phyloP scores from a whole-genome alignment of 2,329 filamentous ascomycete genomes.

The Aspergillus niger region DNA sequence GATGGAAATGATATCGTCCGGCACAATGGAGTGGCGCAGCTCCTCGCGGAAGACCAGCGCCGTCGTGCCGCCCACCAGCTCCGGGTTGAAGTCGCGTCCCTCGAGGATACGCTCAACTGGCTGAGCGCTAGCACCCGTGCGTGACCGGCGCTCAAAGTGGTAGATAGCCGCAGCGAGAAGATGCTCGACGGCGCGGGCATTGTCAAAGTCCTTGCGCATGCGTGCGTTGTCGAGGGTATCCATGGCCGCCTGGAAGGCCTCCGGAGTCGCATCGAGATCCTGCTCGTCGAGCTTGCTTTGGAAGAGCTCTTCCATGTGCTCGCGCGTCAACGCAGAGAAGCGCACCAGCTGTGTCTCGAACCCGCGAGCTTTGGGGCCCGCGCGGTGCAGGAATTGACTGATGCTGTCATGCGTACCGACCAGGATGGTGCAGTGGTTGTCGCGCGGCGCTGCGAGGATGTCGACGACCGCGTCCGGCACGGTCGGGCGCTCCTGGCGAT shows the following conservation, averaged over 20 bases:
- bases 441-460: slow-evolving; percentile 6
- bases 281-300: slow-evolving; percentile 19
- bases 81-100: slow-evolving; percentile 16
- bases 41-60: slow-evolving; percentile 19
- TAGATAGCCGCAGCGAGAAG: slow-evolving; percentile 21
- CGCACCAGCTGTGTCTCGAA: slow-evolving; percentile 14
- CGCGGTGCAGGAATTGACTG: slow-evolving; percentile 15
- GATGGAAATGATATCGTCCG: slow-evolving; percentile 21
- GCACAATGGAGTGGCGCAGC: slow-evolving; percentile 19
- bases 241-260: slow-evolving; percentile 21
- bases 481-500: slow-evolving; percentile 1
- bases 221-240: slow-evolving; percentile 20
- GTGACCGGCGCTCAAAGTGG: slow-evolving; percentile 15
- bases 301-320: slow-evolving; percentile 21
- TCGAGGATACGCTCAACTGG: slow-evolving; percentile 15
- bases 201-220: slow-evolving; percentile 25
- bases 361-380: slow-evolving; percentile 6
- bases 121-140: background rate
- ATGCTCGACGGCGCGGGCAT: slow-evolving; percentile 22
- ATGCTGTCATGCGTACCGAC: slow-evolving; percentile 15
- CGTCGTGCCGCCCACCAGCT: slow-evolving; percentile 11
- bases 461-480: slow-evolving; percentile 12
- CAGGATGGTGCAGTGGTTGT: slow-evolving; percentile 19
- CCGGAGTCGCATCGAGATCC: slow-evolving; percentile 18
- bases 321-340: slow-evolving; percentile 16